These are phyloP conservation scores for Kluyveromyces wickerhamii DNA, from an alignment of 805 yeast genomes.

Conservation along the genomic window DNA sequence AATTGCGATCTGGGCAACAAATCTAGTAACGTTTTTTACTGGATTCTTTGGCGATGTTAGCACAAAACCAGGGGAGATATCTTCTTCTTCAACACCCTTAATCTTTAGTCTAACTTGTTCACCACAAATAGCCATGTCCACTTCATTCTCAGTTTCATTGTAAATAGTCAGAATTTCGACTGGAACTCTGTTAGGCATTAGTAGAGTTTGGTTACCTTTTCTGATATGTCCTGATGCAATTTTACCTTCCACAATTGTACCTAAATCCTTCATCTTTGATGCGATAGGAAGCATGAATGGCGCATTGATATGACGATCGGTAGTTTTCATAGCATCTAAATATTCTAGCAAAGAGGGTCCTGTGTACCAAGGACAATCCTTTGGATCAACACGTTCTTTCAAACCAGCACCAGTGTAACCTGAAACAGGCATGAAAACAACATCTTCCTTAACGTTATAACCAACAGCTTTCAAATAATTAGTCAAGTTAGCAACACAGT, in stretches of 20 bases:
- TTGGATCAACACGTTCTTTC: constrained; percentile 69
- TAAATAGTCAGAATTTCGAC: constrained; percentile 84
- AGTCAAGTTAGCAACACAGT: constrained; percentile 80
- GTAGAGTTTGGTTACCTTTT: constrained; percentile 62
- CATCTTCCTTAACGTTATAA: constrained; percentile 74
- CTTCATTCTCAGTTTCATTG: constrained; percentile 94
- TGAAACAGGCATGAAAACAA: constrained; percentile 92
- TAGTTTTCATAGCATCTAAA: constrained; percentile 73
- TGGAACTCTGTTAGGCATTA: constrained; percentile 86
- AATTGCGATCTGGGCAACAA: constrained; percentile 94
- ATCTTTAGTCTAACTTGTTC: constrained; percentile 93
- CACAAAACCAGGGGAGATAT: constrained; percentile 84
- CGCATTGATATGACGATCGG: constrained; percentile 80
- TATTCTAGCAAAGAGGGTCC: constrained; percentile 91
- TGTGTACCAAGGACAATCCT: constrained; percentile 82
- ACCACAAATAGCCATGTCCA: constrained; percentile 84
- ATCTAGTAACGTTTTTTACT: constrained; percentile 79
- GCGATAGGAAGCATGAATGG: constrained; percentile 97
- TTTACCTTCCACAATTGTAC: constrained; percentile 97
- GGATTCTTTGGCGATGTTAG: constrained; percentile 82
- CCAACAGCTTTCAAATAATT: constrained; percentile 82
- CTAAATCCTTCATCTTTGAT: constrained; percentile 93
- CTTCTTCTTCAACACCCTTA: constrained; percentile 97
- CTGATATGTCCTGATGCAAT: constrained; percentile 91
- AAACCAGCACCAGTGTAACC: constrained; percentile 97